These are phyloP conservation scores for Porcisia deanei DNA, from an alignment of 208 protist species.

Conservation along the genomic window DNA sequence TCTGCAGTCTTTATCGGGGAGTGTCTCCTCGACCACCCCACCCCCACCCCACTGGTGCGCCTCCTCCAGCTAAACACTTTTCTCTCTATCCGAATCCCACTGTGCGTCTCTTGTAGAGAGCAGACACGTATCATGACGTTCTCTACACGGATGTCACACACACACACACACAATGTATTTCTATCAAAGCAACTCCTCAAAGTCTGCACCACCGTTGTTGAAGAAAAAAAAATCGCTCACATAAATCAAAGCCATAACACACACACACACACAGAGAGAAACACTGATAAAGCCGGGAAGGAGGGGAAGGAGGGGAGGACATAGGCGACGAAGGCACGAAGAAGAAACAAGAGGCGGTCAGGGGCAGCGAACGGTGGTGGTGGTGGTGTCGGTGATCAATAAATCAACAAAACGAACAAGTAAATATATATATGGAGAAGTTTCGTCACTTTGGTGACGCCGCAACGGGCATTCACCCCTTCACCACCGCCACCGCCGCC, in stretches of 20 bases:
- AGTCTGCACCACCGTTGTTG: not conserved
- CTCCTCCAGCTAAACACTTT: not conserved
- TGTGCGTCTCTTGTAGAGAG: not conserved
- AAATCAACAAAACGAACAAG: no score
- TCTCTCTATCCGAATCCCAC: not conserved
- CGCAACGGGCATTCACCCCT: constrained; percentile 83
- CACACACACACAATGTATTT: constrained; percentile 1
- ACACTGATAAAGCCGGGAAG: no score
- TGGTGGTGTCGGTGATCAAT: no score
- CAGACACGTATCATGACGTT: not conserved
- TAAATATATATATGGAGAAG: constrained; percentile 63
- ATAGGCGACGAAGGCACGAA: no score
- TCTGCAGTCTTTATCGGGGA: not conserved
- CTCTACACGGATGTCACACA: not conserved
- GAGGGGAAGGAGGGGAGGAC: no score
- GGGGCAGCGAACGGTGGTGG: no score
- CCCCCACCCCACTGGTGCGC: not conserved
- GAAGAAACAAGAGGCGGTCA: no score
- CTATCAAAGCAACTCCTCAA: not conserved
- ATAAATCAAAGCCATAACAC: no score
- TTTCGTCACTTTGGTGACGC: constrained; percentile 76
- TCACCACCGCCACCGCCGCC: constrained; percentile 47
- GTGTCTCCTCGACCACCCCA: not conserved
- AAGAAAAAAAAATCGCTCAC: not conserved
- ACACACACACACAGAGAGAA: no score